Evolutionary conservation across 202 grass and related monocot species (phyloP), one percentile per base, ranked within the genome.

Genomic region (Schoenoplectus tabernaemontani): DNA sequence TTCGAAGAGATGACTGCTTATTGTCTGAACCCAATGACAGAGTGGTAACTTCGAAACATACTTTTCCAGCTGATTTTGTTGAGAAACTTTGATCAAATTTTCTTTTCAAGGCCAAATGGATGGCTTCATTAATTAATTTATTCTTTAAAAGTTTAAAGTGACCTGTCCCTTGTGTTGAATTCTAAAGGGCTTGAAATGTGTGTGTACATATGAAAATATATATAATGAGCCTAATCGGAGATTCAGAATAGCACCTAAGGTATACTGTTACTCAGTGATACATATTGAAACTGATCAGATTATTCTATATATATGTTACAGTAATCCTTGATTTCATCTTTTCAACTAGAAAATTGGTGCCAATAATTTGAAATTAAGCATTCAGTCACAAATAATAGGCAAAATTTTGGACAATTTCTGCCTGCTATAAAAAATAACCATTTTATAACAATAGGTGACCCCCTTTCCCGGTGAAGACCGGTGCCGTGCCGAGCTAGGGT

Each of bases 401-500:
- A 41, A 78, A 78, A 5, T 11, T 38, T 59, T 15, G 16, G 19
- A 58, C 16, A 59, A 57, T 23, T 78, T 59, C 2, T 53, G 22
- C 33, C 11, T 26, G 4, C 16, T 62, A 26, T 75, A 75, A 56
- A 28, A 37, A 20, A 75, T 32, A 22, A 36, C 4, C 7, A 75
- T 20, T 75, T 54, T 56, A 2, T 28, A 16, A 24, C 43, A 41
- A 22, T 19, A 80, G 13, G 87, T 88, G 15, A 57, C 82, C 22
- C 79, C n/a, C 7, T 86, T 82, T n/a, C 9, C 17, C 9, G 83
- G 79, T 32, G 46, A 33, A 19, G 63, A 75, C 58, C 57, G 64
- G 3, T 90, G 89, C 87, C 87, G 82, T 17, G 78, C 28, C 1
- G 89, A 90, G 85, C 85, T 97, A 1, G 93, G 91, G 0, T 97